These are phyloP conservation scores for Trichoderma sp. DNA, from an alignment of 2,329 filamentous ascomycete species.

Conservation along the genomic window DNA sequence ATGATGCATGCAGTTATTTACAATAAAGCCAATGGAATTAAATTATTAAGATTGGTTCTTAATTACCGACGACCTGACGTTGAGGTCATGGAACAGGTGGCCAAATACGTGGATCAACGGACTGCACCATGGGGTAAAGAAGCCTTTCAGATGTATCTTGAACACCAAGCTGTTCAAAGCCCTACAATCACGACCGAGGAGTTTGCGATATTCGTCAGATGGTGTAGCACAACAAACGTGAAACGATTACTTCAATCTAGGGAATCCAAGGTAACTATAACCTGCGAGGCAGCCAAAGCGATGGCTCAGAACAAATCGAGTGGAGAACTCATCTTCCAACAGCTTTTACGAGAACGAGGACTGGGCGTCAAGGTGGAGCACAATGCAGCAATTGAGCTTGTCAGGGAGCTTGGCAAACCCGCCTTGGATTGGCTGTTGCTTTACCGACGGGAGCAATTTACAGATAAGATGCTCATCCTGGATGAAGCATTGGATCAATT, in stretches of 20 bases:
- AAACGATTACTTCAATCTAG: not conserved
- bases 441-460: not conserved
- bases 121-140: not conserved
- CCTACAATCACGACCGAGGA: not conserved
- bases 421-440: not conserved
- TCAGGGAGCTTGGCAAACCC: not conserved
- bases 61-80: not conserved
- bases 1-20: not conserved
- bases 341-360: not conserved
- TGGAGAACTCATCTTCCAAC: not conserved
- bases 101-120: not conserved
- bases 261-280: not conserved
- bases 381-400: not conserved
- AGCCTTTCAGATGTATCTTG: not conserved
- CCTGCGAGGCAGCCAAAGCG: not conserved
- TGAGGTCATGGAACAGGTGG: not conserved
- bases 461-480: not conserved
- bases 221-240: not conserved
- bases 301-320: not conserved
- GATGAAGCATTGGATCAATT: not conserved
- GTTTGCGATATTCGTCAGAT: not conserved
- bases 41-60: not conserved
- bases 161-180: not conserved
- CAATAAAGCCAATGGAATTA: not conserved
- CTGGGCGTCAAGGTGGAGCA: not conserved